Evolutionary conservation across 352 stramenopile species (phyloP).

Genomic region (Globisporangium orthogonon): DNA sequence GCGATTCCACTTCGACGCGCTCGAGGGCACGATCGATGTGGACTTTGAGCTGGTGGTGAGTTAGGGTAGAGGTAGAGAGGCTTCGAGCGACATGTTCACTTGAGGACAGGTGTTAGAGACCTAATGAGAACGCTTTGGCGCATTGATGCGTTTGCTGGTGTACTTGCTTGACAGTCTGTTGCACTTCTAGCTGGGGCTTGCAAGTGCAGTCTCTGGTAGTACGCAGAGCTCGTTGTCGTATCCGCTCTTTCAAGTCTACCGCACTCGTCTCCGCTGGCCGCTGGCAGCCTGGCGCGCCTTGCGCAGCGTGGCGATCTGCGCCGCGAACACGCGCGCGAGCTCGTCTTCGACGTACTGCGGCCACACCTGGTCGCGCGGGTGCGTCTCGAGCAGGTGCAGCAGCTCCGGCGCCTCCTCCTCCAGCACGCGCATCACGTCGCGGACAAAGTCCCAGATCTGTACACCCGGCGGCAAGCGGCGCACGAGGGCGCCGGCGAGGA

Average conservation of each 20-base stretch:
- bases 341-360: conserved; percentile 43
- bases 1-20: conserved; percentile 41
- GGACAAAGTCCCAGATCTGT: conserved; percentile 45
- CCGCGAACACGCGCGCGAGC: conserved; percentile 26
- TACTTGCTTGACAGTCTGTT: too few relatives aligned
- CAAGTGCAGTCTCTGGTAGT: too few relatives aligned
- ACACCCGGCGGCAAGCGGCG: conserved; percentile 32
- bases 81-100: too few relatives aligned
- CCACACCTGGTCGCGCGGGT: conserved; percentile 45
- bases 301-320: conserved; percentile 24
- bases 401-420: conserved; percentile 39
- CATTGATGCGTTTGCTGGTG: not conserved
- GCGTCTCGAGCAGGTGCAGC: conserved; percentile 39
- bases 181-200: too few relatives aligned
- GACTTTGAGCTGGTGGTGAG: conserved; percentile 25
- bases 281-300: conserved; percentile 11
- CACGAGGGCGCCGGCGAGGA: conserved; percentile 45
- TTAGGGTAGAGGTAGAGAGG: not conserved
- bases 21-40: conserved; percentile 55
- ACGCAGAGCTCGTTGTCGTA: too few relatives aligned
- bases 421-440: conserved; percentile 23
- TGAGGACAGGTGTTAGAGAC: too few relatives aligned
- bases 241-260: conserved; percentile 16
- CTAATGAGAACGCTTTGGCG: too few relatives aligned
- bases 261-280: conserved; percentile 16